These are phyloP conservation scores for Reticulascus tulasneorum DNA, from an alignment of 2,329 filamentous ascomycete genomes.

Conservation along the genomic window DNA sequence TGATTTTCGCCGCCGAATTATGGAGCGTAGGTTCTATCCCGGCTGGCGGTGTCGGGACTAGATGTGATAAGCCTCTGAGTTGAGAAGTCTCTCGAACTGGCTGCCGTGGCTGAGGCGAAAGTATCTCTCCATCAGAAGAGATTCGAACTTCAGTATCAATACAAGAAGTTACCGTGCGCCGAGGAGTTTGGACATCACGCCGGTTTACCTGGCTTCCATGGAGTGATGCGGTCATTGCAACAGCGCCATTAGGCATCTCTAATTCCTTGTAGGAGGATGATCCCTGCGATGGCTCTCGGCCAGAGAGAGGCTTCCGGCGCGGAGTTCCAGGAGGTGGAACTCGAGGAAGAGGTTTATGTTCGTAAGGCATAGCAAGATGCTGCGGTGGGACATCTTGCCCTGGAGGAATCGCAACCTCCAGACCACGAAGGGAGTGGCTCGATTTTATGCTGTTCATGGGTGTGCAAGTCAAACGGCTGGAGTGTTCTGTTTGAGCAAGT, in stretches of 20 bases:
- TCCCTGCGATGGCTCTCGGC: no score
- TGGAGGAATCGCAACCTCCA: slow-evolving; percentile 17
- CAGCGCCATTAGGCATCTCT: slow-evolving; percentile 5
- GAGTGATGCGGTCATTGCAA: slow-evolving; percentile 2
- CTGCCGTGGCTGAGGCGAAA: not conserved
- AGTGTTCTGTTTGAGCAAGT: no score
- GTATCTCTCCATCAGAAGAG: not conserved
- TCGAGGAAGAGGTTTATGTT: slow-evolving; percentile 21
- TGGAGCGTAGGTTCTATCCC: slow-evolving; percentile 19
- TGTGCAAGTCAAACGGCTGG: no score
- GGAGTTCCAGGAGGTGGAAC: slow-evolving; percentile 12
- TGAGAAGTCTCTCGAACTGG: not conserved
- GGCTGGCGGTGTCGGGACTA: slow-evolving; percentile 2
- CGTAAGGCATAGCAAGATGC: slow-evolving; percentile 15
- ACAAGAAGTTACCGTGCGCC: no score
- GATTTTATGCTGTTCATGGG: no score
- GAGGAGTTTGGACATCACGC: slow-evolving; percentile 7
- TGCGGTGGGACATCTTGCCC: slow-evolving; percentile 15
- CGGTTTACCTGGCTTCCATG: slow-evolving; percentile 2
- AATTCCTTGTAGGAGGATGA: not conserved
- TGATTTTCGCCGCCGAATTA: slow-evolving; percentile 33
- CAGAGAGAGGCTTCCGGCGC: slow-evolving; percentile 4
- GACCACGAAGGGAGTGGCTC: slow-evolving; percentile 9
- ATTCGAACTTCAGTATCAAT: slow-evolving; percentile 1
- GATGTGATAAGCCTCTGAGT: no score